Evolutionary conservation across 2,329 filamentous ascomycete genomes (phyloP), one percentile per base, ranked within the genome.

Genomic region (Zopfia rhizophila): DNA sequence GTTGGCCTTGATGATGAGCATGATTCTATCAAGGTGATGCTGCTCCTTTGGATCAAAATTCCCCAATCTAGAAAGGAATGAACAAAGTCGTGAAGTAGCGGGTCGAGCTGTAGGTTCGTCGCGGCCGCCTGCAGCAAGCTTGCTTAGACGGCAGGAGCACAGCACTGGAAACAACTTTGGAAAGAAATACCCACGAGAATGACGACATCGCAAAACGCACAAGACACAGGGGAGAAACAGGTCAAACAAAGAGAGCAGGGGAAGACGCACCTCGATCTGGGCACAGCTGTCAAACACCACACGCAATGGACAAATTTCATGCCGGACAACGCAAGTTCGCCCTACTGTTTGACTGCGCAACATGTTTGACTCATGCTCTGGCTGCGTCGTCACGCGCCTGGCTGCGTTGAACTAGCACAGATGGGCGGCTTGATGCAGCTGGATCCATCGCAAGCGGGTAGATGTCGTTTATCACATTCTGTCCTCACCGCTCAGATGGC

Each of bases 211-310:
- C 18, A 27, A 14, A 14, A 33, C 12, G 25, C 35, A 32, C 32
- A 19, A 31, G 38, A 47, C 18, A 42, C 19, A 33, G 32, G 38
- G 45, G 49, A 43, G 44, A 55, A 60, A 51, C 48, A 27, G 57
- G 46, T 48, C 45, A 53, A 57, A 60, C 42, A 37, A 56, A 50
- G 58, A 32, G 35, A 41, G 14, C 32, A 22, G 25, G 57, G 51
- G 52, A 53, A n/a, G n/a, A 66, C 65, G 54, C 58, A 66, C 63
- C 65, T 66, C 52, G 32, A 45, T 37, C 24, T 48, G 52, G 50
- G 42, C 46, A 49, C 49, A 33, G 44, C 50, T 40, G 31, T 33
- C 22, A 32, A 31, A 30, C 37, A 48, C 38, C 42, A 37, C 53
- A 36, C 40, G 41, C 46, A 13, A 37, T n/a, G n/a, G n/a, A n/a